Evolutionary conservation across 257 asterid species (phyloP), one percentile per base, ranked within the genome.

Genomic region (Apocynum venetum): DNA sequence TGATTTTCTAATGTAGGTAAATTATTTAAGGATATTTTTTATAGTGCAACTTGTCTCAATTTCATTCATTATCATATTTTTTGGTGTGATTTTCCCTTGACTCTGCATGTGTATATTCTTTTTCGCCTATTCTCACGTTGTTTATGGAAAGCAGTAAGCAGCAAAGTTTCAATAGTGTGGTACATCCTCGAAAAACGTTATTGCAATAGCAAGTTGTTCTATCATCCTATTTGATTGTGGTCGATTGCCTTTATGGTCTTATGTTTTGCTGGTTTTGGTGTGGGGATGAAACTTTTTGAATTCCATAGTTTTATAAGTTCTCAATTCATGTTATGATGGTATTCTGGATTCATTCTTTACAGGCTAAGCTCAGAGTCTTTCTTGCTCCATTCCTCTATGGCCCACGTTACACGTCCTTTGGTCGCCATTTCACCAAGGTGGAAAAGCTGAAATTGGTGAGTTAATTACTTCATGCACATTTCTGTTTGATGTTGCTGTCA

Each of bases 351-450:
- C 75, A 36, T 79, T 77, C 7, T 68, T 78, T 91, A 90, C 87
- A 93, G 99, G 84, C 87, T 13, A 91, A 78, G 89, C 84, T 92
- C 73, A 88, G 72, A 81, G 90, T 94, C 52, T 85, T 88, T 84
- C 95, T 94, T 83, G 84, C 97, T 80, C 98, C 97, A 53, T 89
- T 94, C 85, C 79, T 92, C 44, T 76, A 88, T 85, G 97, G 97
- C 56, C 79, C 79, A 88, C 98, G 98, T 71, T 93, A 96, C 83
- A 96, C 98, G 55, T 96, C 99, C 31, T 93, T 85, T 84, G 99
- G 98, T 77, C 94, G 98, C 70, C 99, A 96, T 85, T 96, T 96
- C 82, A 96, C 97, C 20, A 89, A 88, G 85, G 74, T 74, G 77
- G 93, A 96, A 57, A 93, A 91, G 85, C 89, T 93, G 76, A 83